Percentiles rank a stretch among this genome's conserved stretches.
Conservation (phyloP, 2,329 filamentous ascomycete genomes). For the Fusarium sp. region DNA sequence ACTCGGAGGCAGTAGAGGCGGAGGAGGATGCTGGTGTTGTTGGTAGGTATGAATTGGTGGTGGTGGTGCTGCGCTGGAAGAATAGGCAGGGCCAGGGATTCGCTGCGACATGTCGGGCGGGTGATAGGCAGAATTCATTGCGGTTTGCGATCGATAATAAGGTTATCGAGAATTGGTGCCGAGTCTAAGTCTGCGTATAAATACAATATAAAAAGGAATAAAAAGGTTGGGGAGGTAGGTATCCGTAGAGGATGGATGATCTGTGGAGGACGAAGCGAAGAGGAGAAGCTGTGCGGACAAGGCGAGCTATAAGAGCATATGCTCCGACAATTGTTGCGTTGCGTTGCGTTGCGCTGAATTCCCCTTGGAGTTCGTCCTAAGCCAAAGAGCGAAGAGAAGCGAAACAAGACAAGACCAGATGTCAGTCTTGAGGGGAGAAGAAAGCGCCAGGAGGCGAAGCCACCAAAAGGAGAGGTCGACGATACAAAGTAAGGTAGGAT, state of each 20-base stretch:
- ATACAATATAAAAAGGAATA: not conserved
- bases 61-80: constrained; percentile 28
- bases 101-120: constrained; percentile 47
- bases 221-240: not conserved
- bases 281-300: constrained; percentile 7
- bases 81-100: constrained; percentile 42
- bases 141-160: not conserved
- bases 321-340: constrained; percentile 10
- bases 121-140: constrained; percentile 48
- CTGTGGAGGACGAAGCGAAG: constrained; percentile 10
- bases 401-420: constrained; percentile 1
- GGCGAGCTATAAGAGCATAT: constrained; percentile 31
- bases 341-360: not conserved
- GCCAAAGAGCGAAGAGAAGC: constrained; percentile 13
- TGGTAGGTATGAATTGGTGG: constrained; percentile 38
- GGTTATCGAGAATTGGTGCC: not conserved
- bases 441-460: constrained; percentile 23
- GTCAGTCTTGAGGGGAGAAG: not conserved
- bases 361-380: not conserved
- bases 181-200: constrained; percentile 1
- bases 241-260: not conserved
- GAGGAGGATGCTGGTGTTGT: constrained; percentile 39
- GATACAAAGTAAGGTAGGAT: constrained; percentile 8
- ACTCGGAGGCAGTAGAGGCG: constrained; percentile 30
- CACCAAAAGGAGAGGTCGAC: constrained; percentile 31